Percentiles rank a stretch among this genome's conserved stretches.
Conservation (phyloP, 805 yeast species). For the Wickerhamiella shivajii region DNA sequence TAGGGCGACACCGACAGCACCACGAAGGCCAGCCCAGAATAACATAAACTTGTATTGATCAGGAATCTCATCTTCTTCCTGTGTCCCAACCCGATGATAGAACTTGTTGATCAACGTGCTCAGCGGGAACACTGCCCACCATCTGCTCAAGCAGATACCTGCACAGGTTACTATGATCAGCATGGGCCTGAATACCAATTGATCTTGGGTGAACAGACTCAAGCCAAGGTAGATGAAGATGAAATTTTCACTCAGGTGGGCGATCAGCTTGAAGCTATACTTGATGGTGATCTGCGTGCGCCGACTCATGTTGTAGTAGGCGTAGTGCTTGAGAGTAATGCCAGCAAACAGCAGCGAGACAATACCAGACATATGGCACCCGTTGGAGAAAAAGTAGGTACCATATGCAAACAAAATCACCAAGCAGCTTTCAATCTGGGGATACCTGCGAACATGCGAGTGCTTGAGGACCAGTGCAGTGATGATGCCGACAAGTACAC, state of each 20-base stretch:
- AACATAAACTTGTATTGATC: conserved; percentile 97
- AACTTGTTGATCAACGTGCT: conserved; percentile 74
- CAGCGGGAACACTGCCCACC: conserved; percentile 95
- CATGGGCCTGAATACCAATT: conserved; percentile 84
- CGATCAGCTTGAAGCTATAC: conserved; percentile 83
- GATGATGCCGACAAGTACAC: conserved; percentile 71
- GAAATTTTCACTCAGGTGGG: conserved; percentile 91
- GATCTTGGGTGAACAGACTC: conserved; percentile 91
- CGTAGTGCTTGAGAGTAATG: conserved; percentile 90
- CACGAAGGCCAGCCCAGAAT: conserved; percentile 98
- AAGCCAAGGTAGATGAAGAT: conserved; percentile 90
- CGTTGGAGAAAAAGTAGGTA: conserved; percentile 93
- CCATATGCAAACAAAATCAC: conserved; percentile 86
- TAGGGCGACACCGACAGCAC: conserved; percentile 98
- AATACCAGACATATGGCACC: conserved; percentile 98
- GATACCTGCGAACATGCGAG: conserved; percentile 82
- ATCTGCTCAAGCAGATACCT: conserved; percentile 86
- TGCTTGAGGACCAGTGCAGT: conserved; percentile 86
- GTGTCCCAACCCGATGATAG: conserved; percentile 20
- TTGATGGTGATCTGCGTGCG: conserved; percentile 94
- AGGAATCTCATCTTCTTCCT: conserved; percentile 75
- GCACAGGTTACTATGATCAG: conserved; percentile 79
- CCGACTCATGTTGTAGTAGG: conserved; percentile 93
- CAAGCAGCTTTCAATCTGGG: conserved; percentile 92
- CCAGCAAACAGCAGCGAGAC: conserved; percentile 93